Percentiles rank a stretch among this genome's conserved stretches.
These are phyloP conservation scores for Russula earlei DNA, from an alignment of 768 basidiomycete species.

Conservation along the genomic window DNA sequence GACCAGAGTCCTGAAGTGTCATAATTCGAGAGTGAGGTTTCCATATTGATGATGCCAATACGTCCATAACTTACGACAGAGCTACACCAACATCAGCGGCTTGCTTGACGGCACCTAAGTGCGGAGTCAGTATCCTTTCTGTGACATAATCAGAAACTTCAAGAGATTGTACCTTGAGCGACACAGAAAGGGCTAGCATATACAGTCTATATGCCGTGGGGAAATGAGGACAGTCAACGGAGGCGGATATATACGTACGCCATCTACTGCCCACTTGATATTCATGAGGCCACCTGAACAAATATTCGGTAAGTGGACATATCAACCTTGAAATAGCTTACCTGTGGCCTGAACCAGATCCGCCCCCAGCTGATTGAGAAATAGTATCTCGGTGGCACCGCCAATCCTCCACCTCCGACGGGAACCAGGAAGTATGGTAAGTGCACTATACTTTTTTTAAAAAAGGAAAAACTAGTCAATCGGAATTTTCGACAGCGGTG, in stretches of 20 bases:
- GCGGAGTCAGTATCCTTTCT: background rate
- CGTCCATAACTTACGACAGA: background rate
- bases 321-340: background rate
- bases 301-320: background rate
- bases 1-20: background rate
- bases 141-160: background rate
- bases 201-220: background rate
- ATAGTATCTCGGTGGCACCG: slow-evolving; percentile 33
- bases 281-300: slow-evolving; percentile 29
- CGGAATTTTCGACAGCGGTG: background rate
- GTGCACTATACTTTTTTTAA: background rate
- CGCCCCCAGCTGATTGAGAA: slow-evolving; percentile 22
- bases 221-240: background rate
- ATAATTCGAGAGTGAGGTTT: background rate
- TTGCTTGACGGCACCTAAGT: background rate
- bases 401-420: background rate
- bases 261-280: slow-evolving; percentile 27
- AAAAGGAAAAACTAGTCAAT: background rate
- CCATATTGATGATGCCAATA: too few relatives aligned
- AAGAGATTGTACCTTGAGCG: background rate
- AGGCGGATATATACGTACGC: slow-evolving; percentile 20
- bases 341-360: slow-evolving; percentile 25
- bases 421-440: background rate
- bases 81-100: background rate
- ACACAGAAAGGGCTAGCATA: background rate